These are phyloP conservation scores for Ustilago sp. DNA, from an alignment of 1,284 basidiomycete genomes.

Conservation along the genomic window DNA sequence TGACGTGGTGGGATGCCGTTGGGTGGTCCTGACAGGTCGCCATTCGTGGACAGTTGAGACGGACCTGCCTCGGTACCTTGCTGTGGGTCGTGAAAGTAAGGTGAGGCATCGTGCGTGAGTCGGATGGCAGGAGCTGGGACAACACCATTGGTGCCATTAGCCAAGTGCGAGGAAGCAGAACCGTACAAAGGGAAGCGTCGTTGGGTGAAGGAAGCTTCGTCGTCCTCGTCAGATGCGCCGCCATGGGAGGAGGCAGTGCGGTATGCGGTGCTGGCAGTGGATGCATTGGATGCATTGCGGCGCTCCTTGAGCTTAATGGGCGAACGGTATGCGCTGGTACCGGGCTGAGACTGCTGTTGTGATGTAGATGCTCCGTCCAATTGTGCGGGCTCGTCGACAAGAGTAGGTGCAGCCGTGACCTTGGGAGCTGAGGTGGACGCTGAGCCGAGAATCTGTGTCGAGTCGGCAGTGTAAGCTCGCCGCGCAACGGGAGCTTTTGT, in stretches of 20 bases:
- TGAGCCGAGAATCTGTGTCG: conserved; percentile 14
- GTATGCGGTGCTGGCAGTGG: conserved; percentile 47
- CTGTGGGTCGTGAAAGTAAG: conserved; percentile 31
- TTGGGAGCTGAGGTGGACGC: conserved; percentile 1
- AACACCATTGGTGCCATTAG: conserved; percentile 10
- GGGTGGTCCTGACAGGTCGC: conserved; percentile 18
- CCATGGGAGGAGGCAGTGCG: conserved; percentile 45
- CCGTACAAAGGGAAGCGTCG: conserved; percentile 30
- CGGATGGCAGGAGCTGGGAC: conserved; percentile 39
- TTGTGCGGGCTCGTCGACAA: conserved; percentile 27
- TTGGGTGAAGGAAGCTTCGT: conserved; percentile 23
- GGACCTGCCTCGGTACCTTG: conserved; percentile 18
- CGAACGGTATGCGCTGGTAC: conserved; percentile 5
- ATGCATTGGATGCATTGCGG: conserved; percentile 44
- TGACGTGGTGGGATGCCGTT: conserved; percentile 35
- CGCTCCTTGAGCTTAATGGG: conserved; percentile 21
- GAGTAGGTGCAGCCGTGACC: background rate
- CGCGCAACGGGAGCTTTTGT: conserved; percentile 42
- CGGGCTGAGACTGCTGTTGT: conserved; percentile 18
- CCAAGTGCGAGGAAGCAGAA: conserved; percentile 22
- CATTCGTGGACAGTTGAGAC: conserved; percentile 1
- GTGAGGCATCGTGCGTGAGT: conserved; percentile 46
- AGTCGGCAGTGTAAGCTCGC: conserved; percentile 41
- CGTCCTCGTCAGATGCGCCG: conserved; percentile 30
- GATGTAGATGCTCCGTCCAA: conserved; percentile 4